These are phyloP conservation scores for Populus ilicifolia DNA, from an alignment of 345 rosid genomes.

Conservation along the genomic window DNA sequence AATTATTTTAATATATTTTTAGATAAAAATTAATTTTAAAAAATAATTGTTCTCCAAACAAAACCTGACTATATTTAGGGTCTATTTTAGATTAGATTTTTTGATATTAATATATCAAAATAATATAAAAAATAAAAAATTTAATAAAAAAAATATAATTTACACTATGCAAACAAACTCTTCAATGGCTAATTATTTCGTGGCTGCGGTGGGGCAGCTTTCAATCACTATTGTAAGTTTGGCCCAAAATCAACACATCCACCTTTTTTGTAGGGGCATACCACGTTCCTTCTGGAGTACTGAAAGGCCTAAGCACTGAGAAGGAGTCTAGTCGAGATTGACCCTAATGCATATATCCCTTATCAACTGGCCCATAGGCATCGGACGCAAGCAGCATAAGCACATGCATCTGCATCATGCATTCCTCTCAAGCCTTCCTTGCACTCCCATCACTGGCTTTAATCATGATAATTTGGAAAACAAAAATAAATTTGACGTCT, in stretches of 20 bases:
- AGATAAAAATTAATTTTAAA: no score
- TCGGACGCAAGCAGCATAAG: conserved; percentile 25
- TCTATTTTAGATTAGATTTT: no score
- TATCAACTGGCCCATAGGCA: conserved; percentile 26
- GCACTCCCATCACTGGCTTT: conserved; percentile 2
- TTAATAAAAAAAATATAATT: no score
- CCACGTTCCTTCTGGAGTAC: conserved; percentile 28
- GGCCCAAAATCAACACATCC: conserved; percentile 18
- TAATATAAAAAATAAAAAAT: neutral
- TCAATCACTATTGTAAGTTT: conserved; percentile 6
- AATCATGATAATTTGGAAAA: neutral
- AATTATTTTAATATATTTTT: no score
- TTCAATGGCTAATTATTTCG: conserved; percentile 34
- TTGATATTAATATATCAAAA: no score
- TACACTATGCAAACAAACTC: no score
- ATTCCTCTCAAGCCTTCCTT: conserved; percentile 10
- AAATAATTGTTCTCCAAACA: no score
- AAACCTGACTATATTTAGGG: fast-evolving
- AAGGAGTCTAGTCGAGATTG: conserved; percentile 25
- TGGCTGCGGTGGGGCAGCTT: conserved; percentile 16
- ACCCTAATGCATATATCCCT: conserved; percentile 29
- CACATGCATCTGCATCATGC: conserved; percentile 39
- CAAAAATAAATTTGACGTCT: neutral
- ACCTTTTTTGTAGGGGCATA: conserved; percentile 22
- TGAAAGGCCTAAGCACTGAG: neutral